Evolutionary conservation across 2,329 filamentous ascomycete species (phyloP), one percentile per base, ranked within the genome.

Genomic region (Colletotrichum graminicola): DNA sequence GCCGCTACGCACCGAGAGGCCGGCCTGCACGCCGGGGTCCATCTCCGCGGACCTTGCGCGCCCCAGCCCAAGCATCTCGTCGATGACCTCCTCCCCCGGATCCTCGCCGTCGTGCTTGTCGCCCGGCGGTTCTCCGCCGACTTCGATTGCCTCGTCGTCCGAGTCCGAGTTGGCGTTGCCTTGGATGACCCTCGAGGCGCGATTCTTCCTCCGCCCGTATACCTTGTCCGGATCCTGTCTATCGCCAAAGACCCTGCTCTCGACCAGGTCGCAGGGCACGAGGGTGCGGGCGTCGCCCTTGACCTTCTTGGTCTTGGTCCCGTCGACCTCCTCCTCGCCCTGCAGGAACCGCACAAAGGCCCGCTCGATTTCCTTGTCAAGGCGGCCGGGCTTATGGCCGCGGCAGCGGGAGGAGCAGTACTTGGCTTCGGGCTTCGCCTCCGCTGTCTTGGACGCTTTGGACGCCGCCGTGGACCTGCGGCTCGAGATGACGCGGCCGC

Each of bases 341-440:
- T 63, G 69, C 6, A 85, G 72, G 26, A 83, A 75, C 11, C 74
- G 74, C 1, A 84, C 81, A 65, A 90, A 88, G 0, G 81, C 81
- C 10, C 76, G 78, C 76, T 90, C 88, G 54, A 90, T 88, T 67
- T 84, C 83, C 2, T 82, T 81, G 74, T 90, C 88, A 18, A 84
- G 72, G 10, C 80, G 80, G 0, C 84, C 81, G 0, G 85, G 86
- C 75, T 89, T 90, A 47, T 82, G 82, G 43, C 81, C 82, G 26
- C 87, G 82, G 74, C 88, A 91, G 47, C 85, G 80, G 56, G 84
- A 80, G 0, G 88, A 90, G 79, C 89, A 90, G 80, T 89, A 91
- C 73, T 88, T 89, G 11, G 67, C 68, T 2, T 76, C 72, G 14
- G 73, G 74, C 10, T 60, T 71, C 3, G 62, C 43, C 5, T 59